Percentiles rank a stretch among this genome's conserved stretches.
These are phyloP conservation scores for Pulveroboletus sp. DNA, from an alignment of 1,284 basidiomycete species.

Conservation along the genomic window DNA sequence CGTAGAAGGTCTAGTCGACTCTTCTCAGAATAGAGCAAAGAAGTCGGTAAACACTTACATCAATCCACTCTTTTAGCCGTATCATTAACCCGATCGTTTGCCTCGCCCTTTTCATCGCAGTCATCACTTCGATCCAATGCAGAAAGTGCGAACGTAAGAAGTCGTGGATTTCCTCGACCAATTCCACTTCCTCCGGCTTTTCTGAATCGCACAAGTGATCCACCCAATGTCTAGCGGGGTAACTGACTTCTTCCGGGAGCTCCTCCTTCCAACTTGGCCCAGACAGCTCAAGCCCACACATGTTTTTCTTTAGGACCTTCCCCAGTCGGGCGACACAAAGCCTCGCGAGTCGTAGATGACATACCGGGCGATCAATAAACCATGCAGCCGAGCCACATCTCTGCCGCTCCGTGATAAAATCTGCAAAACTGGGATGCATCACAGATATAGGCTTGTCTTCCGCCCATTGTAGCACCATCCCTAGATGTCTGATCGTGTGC, in stretches of 20 bases:
- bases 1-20: conserved; percentile 14
- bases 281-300: conserved; percentile 26
- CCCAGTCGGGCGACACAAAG: conserved; percentile 29
- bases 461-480: conserved; percentile 32
- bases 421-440: conserved; percentile 37
- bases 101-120: conserved; percentile 32
- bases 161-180: conserved; percentile 17
- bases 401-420: conserved; percentile 34
- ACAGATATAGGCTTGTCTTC: conserved; percentile 33
- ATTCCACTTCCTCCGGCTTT: not conserved
- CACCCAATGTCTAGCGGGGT: conserved; percentile 31
- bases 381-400: conserved; percentile 31
- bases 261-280: conserved; percentile 15
- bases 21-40: not conserved
- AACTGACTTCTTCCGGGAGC: conserved; percentile 29
- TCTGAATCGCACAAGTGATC: conserved; percentile 30
- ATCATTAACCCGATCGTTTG: conserved; percentile 35
- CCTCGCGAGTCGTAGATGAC: conserved; percentile 28
- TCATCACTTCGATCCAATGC: conserved; percentile 39
- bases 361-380: conserved; percentile 29
- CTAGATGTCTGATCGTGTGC: conserved; percentile 32
- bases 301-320: conserved; percentile 30
- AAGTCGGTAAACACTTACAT: conserved; percentile 20
- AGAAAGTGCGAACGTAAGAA: conserved; percentile 32
- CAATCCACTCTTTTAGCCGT: conserved; percentile 30